Conservation (phyloP, 306 rosid species). For the Inga oerstediana region DNA sequence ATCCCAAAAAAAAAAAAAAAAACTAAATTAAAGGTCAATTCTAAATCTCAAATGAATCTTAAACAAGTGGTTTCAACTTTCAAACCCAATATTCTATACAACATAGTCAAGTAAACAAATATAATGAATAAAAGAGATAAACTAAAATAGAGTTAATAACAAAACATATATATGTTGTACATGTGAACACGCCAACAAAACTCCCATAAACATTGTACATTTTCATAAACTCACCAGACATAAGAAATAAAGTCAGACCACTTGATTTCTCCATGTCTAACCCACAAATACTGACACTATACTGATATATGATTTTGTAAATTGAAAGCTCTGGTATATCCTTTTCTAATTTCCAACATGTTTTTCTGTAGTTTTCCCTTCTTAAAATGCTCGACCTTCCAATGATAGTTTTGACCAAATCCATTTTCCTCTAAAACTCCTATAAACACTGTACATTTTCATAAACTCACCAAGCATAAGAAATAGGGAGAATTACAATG, state of each 20-base stretch:
- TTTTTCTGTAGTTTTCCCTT: too few relatives aligned
- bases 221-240: background rate
- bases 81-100: background rate
- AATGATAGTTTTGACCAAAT: too few relatives aligned
- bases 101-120: background rate
- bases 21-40: background rate
- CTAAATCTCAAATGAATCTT: background rate
- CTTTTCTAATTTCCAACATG: too few relatives aligned
- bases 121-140: background rate
- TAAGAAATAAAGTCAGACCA: background rate
- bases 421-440: too few relatives aligned
- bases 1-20: background rate
- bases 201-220: background rate
- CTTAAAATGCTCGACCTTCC: too few relatives aligned
- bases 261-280: background rate
- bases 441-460: background rate
- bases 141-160: background rate
- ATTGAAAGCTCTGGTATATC: too few relatives aligned
- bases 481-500: too few relatives aligned
- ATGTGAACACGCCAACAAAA: background rate
- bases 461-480: background rate
- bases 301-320: too few relatives aligned
- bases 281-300: too few relatives aligned
- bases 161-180: background rate
- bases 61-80: background rate